Evolutionary conservation across 2,329 filamentous ascomycete genomes (phyloP), one percentile per base, ranked within the genome.

Genomic region (Emmonsiellopsis sp.): DNA sequence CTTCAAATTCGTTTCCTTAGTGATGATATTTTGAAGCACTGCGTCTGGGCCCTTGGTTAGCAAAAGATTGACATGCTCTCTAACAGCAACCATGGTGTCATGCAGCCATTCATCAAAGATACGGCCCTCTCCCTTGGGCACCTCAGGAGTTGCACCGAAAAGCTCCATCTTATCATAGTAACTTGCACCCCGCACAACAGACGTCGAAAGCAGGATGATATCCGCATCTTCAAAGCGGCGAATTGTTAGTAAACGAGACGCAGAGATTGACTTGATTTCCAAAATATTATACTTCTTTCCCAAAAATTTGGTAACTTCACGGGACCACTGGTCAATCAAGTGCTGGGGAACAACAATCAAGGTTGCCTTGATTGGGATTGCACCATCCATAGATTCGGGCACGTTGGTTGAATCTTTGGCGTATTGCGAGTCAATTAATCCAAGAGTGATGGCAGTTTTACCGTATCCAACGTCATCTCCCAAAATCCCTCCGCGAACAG

Each of bases 381-480:
- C 60, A 40, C 63, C 63, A 36, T 58, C 50, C 2, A 51, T 53
- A 8, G 36, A 48, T 5, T 49, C 47, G 17, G 47, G 42, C 7
- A 56, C 17, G 9, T 55, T 42, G 46, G 54, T 9, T 39, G 52
- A 42, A 44, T 66, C 61, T 9, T 54, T 55, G 8, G 66, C 55
- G 33, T 72, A 71, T 44, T 77, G 72, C 3, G 68, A 64, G 37
- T 79, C 71, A 33, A 85, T 75, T 7, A 86, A 65, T 0, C 74
- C 81, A 10, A 86, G 70, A 2, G 76, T 77, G 0, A 79, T 77
- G 1, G 82, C 77, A 0, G 84, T 87, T 60, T 87, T 87, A 0
- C 84, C 84, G 61, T 83, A 86, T 0, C 81, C 83, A 36, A 85
- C 81, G 44, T 80, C 74, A 60, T 85, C 82, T 2, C 82, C 82